Conservation (phyloP, 1,284 basidiomycete species). For the Ganoderma lucidum region DNA sequence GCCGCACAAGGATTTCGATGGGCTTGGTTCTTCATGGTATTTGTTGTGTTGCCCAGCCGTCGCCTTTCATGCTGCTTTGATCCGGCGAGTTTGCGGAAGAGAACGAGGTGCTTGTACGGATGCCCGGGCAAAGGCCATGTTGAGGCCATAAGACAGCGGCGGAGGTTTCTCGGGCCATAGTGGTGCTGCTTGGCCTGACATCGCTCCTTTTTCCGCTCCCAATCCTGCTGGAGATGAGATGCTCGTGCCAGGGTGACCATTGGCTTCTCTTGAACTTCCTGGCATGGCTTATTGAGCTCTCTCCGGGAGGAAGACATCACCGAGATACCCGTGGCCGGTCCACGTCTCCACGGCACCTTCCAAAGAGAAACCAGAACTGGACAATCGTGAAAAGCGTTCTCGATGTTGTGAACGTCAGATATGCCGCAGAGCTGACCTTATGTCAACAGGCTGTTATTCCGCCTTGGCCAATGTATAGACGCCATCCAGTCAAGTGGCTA, state of each 20-base stretch:
- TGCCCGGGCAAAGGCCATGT: no score
- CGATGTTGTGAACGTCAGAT: background rate
- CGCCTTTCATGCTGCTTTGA: background rate
- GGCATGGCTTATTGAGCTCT: no score
- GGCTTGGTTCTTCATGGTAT: no score
- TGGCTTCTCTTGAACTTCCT: no score
- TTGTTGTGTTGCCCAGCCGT: no score
- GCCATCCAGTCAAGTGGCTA: constrained; percentile 71
- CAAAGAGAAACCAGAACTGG: no score
- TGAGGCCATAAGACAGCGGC: no score
- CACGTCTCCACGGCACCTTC: no score
- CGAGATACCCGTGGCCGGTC: no score
- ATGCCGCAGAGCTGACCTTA: background rate
- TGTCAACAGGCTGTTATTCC: constrained; percentile 65
- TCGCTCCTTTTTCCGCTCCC: no score
- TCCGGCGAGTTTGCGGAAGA: background rate
- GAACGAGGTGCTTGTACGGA: background rate
- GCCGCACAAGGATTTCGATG: background rate
- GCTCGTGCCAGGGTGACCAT: background rate
- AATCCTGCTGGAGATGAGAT: background rate
- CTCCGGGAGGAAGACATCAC: no score
- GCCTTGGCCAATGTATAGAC: constrained; percentile 74
- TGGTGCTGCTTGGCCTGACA: background rate
- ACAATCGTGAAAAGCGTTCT: no score
- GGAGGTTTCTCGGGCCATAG: background rate